Percentiles rank a stretch among this genome's conserved stretches.
These are phyloP conservation scores for Trypanosoma caninum DNA, from an alignment of 208 protist species.

Conservation along the genomic window DNA sequence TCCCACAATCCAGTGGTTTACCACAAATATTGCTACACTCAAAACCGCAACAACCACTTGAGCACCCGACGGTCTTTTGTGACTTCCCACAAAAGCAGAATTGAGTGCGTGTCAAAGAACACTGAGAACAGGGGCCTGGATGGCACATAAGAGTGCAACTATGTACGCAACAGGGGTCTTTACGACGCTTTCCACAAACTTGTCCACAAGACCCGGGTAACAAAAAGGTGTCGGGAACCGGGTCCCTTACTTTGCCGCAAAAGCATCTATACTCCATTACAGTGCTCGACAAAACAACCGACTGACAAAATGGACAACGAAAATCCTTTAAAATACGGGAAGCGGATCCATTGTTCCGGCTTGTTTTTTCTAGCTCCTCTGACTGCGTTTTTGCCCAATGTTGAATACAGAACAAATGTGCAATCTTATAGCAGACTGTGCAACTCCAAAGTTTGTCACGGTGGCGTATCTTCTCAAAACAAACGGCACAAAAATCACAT, in stretches of 20 bases:
- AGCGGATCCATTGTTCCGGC: slow-evolving; percentile 6
- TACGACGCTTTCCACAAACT: slow-evolving; percentile 49
- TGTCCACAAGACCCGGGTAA: slow-evolving; percentile 81
- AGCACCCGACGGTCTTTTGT: slow-evolving; percentile 65
- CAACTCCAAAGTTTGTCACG: slow-evolving; percentile 61
- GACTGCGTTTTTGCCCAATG: slow-evolving; percentile 49
- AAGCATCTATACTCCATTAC: slow-evolving; percentile 57
- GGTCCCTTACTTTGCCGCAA: slow-evolving; percentile 68
- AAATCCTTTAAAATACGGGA: slow-evolving; percentile 34
- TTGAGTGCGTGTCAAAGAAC: slow-evolving; percentile 51
- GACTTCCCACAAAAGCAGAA: slow-evolving; percentile 81
- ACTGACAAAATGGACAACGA: slow-evolving; percentile 71
- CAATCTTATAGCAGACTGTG: slow-evolving; percentile 57
- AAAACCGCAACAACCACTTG: slow-evolving; percentile 63
- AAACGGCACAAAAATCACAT: slow-evolving; percentile 70
- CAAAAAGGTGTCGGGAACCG: slow-evolving; percentile 49
- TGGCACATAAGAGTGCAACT: slow-evolving; percentile 78
- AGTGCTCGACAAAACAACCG: slow-evolving; percentile 19
- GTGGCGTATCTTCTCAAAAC: slow-evolving; percentile 50
- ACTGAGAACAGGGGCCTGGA: slow-evolving; percentile 74
- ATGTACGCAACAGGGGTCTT: slow-evolving; percentile 61
- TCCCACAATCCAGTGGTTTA: slow-evolving; percentile 69
- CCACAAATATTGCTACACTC: slow-evolving; percentile 72
- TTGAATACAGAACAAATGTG: slow-evolving; percentile 68
- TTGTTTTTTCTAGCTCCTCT: slow-evolving; percentile 45